These are phyloP conservation scores for Aspergillus coremiiformis DNA, from an alignment of 495 filamentous ascomycete species.

Conservation along the genomic window DNA sequence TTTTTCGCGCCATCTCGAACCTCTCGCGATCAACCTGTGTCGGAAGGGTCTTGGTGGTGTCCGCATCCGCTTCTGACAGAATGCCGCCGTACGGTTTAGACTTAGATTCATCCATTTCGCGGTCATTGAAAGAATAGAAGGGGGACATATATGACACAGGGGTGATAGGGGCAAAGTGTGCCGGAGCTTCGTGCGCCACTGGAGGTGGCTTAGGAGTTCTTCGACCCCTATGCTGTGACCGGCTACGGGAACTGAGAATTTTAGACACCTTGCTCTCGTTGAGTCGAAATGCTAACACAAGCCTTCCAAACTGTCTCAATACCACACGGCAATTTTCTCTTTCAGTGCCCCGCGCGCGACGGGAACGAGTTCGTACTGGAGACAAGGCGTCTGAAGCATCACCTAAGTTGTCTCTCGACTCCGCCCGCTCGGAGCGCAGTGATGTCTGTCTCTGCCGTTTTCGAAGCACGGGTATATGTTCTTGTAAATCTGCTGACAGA, in stretches of 20 bases:
- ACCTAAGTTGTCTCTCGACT: constrained; percentile 13
- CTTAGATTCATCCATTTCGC: constrained; percentile 80
- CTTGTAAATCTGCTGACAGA: constrained; percentile 48
- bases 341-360: constrained; percentile 29
- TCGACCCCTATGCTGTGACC: constrained; percentile 29
- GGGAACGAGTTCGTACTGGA: constrained; percentile 28
- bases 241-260: constrained; percentile 43
- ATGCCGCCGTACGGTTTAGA: constrained; percentile 96
- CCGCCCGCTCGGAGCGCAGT: constrained; percentile 17
- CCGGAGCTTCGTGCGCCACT: constrained; percentile 28
- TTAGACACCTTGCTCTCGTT: constrained; percentile 50
- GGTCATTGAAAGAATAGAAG: constrained; percentile 79
- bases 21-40: constrained; percentile 66
- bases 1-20: constrained; percentile 81
- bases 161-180: constrained; percentile 41
- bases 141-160: constrained; percentile 55
- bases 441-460: constrained; percentile 39
- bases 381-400: constrained; percentile 21
- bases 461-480: constrained; percentile 37
- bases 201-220: constrained; percentile 32
- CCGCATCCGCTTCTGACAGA: constrained; percentile 77
- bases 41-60: constrained; percentile 83
- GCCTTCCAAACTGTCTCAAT: constrained; percentile 31
- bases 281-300: constrained; percentile 54
- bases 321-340: constrained; percentile 34